Percentiles rank a stretch among this genome's conserved stretches.
phyloP scores from a whole-genome alignment of 495 filamentous ascomycete genomes.

The Bryoglossum gracile region DNA sequence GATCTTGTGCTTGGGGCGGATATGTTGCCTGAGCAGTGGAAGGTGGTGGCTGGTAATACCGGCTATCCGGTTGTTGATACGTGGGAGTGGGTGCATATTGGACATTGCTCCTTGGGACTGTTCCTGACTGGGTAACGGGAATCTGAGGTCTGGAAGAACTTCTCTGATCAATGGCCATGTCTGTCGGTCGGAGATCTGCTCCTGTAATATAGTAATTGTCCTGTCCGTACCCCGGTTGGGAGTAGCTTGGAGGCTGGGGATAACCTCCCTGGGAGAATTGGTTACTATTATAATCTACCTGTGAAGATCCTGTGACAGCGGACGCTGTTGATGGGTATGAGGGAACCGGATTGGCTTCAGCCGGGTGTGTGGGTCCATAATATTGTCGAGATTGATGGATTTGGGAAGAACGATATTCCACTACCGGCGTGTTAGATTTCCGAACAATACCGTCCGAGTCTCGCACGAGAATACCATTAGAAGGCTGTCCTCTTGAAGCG shows the following conservation, averaged over 20 bases:
- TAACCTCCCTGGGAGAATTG: conserved; percentile 16
- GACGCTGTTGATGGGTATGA: not conserved
- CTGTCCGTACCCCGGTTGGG: conserved; percentile 11
- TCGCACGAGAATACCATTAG: conserved; percentile 52
- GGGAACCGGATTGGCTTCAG: conserved; percentile 1
- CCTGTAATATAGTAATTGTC: conserved; percentile 20
- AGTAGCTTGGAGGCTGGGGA: conserved; percentile 19
- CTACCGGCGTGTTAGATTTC: conserved; percentile 51
- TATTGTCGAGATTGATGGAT: conserved; percentile 45
- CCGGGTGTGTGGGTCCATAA: conserved; percentile 34
- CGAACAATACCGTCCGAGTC: conserved; percentile 44
- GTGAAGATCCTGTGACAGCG: conserved; percentile 3
- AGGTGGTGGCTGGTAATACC: conserved; percentile 26
- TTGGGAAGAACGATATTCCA: conserved; percentile 41
- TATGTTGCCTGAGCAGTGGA: conserved; percentile 27
- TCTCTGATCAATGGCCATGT: conserved; percentile 6
- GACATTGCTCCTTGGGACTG: conserved; percentile 11
- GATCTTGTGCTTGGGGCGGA: conserved; percentile 34
- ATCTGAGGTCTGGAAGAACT: not conserved
- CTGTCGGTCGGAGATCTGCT: too few relatives aligned
- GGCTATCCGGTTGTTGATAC: conserved; percentile 16
- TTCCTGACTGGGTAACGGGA: conserved; percentile 8
- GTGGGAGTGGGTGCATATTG: conserved; percentile 1
- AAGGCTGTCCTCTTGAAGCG: conserved; percentile 37
- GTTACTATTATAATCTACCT: conserved; percentile 21